Evolutionary conservation across 305 asterid genomes (phyloP).

Genomic region (Solanum chacoense): DNA sequence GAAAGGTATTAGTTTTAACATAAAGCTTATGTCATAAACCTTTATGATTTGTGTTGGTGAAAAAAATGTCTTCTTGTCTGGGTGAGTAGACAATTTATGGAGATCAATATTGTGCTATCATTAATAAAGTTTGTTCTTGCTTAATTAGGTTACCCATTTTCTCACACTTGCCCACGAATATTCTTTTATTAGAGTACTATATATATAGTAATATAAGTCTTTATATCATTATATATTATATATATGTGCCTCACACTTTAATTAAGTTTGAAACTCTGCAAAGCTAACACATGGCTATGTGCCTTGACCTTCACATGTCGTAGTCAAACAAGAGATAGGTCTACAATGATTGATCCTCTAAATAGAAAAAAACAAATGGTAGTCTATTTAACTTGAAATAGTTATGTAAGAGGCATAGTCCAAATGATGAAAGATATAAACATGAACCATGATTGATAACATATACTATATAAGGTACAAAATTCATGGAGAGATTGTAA

Average conservation of each 20-base stretch:
- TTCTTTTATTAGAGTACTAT: not conserved
- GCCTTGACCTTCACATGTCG: not conserved
- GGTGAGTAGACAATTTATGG: not conserved
- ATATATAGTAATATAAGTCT: not conserved
- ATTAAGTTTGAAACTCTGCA: not conserved
- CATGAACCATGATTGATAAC: not conserved
- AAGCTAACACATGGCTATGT: not conserved
- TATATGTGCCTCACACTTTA: not conserved
- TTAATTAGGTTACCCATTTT: not conserved
- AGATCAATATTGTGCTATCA: not conserved
- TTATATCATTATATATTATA: not conserved
- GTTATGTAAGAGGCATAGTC: not conserved
- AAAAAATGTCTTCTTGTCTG: not conserved
- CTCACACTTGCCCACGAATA: not conserved
- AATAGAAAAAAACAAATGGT: not conserved
- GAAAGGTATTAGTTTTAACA: not conserved
- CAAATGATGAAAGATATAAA: not conserved
- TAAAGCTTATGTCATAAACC: not conserved
- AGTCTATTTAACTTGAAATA: not conserved
- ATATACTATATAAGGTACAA: not conserved
- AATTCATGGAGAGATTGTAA: not conserved
- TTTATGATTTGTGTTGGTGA: constrained; percentile 1
- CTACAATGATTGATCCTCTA: not conserved
- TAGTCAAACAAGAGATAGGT: not conserved
- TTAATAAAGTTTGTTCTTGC: not conserved